phyloP scores from a whole-genome alignment of 805 yeast species.

The Pichia cephalocereana region DNA sequence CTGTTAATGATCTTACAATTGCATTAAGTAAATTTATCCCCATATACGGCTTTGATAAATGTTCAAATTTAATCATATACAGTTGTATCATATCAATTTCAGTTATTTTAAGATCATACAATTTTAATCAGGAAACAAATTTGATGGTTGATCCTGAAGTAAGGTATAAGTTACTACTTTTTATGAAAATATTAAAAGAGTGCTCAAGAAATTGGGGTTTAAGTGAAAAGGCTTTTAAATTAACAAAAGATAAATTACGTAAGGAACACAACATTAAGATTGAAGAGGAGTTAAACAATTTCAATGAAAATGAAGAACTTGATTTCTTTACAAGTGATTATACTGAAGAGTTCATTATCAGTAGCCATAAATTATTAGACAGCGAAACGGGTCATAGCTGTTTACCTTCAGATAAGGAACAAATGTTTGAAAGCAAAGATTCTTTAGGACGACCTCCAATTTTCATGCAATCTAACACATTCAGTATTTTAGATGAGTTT shows the following conservation, averaged over 20 bases:
- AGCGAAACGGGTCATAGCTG: background rate
- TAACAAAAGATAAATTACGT: background rate
- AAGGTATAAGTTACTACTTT: background rate
- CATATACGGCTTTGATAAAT: background rate
- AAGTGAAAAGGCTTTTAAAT: constrained; percentile 1
- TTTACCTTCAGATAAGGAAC: background rate
- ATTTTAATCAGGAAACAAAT: no score
- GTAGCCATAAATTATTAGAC: no score
- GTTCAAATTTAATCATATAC: constrained; percentile 1
- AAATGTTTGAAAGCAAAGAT: background rate
- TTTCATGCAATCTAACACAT: background rate
- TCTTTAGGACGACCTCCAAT: background rate
- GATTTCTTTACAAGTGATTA: background rate
- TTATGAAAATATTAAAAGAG: background rate
- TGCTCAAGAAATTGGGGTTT: constrained; percentile 1
- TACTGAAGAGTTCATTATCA: background rate
- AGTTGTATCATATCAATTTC: constrained; percentile 2
- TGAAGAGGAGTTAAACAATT: background rate
- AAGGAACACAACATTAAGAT: background rate
- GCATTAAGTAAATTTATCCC: background rate
- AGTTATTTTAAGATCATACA: background rate
- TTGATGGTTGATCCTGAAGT: no score
- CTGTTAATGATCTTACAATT: background rate
- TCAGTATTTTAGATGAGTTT: background rate
- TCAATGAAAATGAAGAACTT: background rate